Evolutionary conservation across 106 monocot genomes (phyloP), one percentile per base, ranked within the genome.

Genomic region (Phalaenopsis aphrodite): DNA sequence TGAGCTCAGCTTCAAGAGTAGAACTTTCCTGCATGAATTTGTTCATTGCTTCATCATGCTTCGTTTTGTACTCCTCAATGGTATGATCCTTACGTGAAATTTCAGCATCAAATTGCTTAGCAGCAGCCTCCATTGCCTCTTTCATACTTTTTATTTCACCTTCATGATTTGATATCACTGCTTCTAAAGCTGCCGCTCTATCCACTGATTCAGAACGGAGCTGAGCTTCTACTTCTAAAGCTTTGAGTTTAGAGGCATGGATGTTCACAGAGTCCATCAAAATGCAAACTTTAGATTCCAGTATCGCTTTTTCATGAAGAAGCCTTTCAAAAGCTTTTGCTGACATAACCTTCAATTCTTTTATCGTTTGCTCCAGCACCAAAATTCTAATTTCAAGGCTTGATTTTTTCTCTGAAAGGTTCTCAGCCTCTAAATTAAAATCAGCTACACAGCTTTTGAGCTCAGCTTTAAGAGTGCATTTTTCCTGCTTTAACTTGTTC

Each of bases 51-150:
- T 72, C 41, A 1, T 64, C 81, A 45, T 84, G 61, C 52, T 90
- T 86, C 41, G 67, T 56, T 82, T 87, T 88, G 19, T 84, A 85
- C 56, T 52, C 52, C 52, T 79, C 82, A 56, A 91, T 88, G 23
- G 78, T 48, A 38, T 61, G 78, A 43, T 91, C 86, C 47, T 58
- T 80, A 23, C 9, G 18, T 0, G 79, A 80, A 37, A 93, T 73
- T 19, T 85, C 82, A n/a, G 15, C 19, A 4, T 73, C 73, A 37
- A 37, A 69, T 69, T 19, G 41, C 42, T 73, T 19, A 3, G 42
- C 41, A 42, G 73, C 41, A 74, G 49, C 24, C 1, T 76, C 76
- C 76, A 42, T 74, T 43, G 41, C 74, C 12, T 52, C 52, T 14
- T 52, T 52, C 11, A 52, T 12, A 52, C 52, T 12, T 12, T 52